These are phyloP conservation scores for Fusarium sp. DNA, from an alignment of 2,329 filamentous ascomycete species.

Conservation along the genomic window DNA sequence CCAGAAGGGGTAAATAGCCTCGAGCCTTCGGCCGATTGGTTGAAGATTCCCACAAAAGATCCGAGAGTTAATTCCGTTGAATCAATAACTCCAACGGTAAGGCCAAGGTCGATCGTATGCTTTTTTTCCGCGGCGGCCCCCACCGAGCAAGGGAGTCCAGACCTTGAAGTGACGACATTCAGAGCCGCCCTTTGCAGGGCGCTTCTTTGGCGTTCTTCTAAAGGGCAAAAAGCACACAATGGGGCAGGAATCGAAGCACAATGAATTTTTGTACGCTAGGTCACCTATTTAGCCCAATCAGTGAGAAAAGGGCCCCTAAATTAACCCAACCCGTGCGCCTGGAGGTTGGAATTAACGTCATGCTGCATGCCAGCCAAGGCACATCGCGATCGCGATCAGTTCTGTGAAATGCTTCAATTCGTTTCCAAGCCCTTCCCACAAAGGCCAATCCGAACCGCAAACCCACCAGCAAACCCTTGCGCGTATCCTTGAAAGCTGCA, in stretches of 20 bases:
- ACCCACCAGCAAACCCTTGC: slow-evolving; percentile 7
- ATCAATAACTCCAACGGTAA: slow-evolving; percentile 6
- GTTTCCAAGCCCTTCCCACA: neutral
- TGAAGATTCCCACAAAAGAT: slow-evolving; percentile 3
- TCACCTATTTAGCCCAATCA: slow-evolving; percentile 15
- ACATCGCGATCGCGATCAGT: slow-evolving; percentile 8
- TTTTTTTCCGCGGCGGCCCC: slow-evolving; percentile 9
- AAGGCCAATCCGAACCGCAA: neutral
- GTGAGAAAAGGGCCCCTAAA: slow-evolving; percentile 8
- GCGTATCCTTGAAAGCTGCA: slow-evolving; percentile 12
- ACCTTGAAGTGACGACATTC: slow-evolving; percentile 20
- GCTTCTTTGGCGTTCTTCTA: neutral
- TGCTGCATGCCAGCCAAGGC: slow-evolving; percentile 23
- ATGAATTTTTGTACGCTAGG: slow-evolving; percentile 5
- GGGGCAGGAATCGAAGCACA: neutral
- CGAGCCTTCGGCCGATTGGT: slow-evolving; percentile 8
- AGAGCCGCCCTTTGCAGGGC: neutral
- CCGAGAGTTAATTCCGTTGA: slow-evolving; percentile 8
- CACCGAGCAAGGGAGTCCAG: slow-evolving; percentile 10
- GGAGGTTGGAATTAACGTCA: slow-evolving; percentile 24
- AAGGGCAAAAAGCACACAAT: neutral
- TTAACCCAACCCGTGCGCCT: slow-evolving; percentile 14
- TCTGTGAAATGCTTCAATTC: slow-evolving; percentile 6
- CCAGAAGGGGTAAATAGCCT: neutral
- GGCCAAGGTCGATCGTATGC: slow-evolving; percentile 24